Evolutionary conservation across 495 filamentous ascomycete species (phyloP), one percentile per base, ranked within the genome.

Genomic region (Annulohypoxylon moriforme): DNA sequence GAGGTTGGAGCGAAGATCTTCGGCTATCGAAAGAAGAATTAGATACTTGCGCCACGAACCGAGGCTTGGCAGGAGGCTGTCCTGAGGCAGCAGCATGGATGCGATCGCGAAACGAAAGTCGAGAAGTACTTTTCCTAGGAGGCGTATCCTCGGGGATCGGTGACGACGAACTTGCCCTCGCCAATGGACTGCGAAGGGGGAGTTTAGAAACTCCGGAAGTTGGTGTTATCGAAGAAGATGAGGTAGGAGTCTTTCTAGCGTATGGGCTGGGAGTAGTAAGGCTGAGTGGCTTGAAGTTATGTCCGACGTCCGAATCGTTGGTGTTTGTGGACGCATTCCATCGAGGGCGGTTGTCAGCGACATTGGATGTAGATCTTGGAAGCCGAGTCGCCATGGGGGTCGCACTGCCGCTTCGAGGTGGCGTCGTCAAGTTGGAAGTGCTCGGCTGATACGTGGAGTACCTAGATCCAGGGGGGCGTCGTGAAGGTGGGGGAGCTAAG

Each of bases 281-380:
- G 29, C 84, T 83, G 3, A 90, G 79, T 3, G 92, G 87, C 76
- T 89, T 92, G 78, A 89, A 91, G 73, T 88, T 89, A 76, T 93
- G 89, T 22, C 91, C 89, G 14, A 89, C 87, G 31, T 91, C 84
- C 22, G 89, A 83, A 62, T 91, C 88, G 4, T 84, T 85, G 52
- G 90, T 88, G 75, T 93, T 96, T 11, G 88, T 89, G 36, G 90
- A 93, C 6, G 76, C 65, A 76, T 91, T 97, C 94, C 94, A 98
- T 58, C 90, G 87, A 13, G 94, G 94, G 40, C 91, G 88, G 71
- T 87, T 86, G 63, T 87, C 84, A 22, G 77, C 69, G 13, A 72
- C 46, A 16, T 80, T 81, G 1, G 87, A 85, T 2, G 81, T 75
- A 16, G 87, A 85, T 38, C 85, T 83, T 22, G 82, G 78, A 24